Evolutionary conservation across 2,329 filamentous ascomycete genomes (phyloP).

Genomic region (Curvularia eragrostidis): DNA sequence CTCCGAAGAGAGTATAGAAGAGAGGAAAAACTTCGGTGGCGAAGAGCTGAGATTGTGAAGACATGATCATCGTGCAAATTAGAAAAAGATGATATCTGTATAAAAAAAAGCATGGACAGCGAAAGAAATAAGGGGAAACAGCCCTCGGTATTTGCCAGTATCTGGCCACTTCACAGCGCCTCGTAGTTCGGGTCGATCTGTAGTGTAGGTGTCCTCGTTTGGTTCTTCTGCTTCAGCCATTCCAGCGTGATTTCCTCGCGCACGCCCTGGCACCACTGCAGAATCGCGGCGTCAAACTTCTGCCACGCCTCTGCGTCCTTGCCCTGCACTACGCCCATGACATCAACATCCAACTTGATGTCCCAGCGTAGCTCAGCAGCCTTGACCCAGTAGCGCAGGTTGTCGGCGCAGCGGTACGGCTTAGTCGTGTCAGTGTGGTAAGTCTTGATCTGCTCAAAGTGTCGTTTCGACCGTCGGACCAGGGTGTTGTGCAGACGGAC

Average conservation of each 20-base stretch:
- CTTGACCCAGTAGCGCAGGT: constrained; percentile 94
- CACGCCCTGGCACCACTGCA: constrained; percentile 82
- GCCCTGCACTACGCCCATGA: constrained; percentile 83
- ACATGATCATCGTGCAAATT: constrained; percentile 33
- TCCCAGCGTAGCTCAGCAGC: constrained; percentile 95
- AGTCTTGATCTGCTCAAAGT: constrained; percentile 86
- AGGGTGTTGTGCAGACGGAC: constrained; percentile 89
- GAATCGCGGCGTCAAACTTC: constrained; percentile 81
- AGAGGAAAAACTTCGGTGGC: constrained; percentile 6
- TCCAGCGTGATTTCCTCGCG: constrained; percentile 83
- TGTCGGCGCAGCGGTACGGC: constrained; percentile 92
- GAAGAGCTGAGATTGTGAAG: constrained; percentile 21
- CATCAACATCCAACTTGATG: constrained; percentile 80
- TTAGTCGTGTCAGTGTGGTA: constrained; percentile 94
- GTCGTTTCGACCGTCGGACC: constrained; percentile 81
- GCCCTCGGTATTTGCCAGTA: constrained; percentile 11
- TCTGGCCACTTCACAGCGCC: constrained; percentile 26
- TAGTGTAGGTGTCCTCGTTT: constrained; percentile 48
- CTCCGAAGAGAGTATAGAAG: neutral
- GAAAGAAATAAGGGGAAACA: constrained; percentile 28
- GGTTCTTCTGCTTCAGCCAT: constrained; percentile 58
- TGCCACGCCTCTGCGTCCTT: constrained; percentile 73
- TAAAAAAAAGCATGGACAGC: constrained; percentile 39
- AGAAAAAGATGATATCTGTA: constrained; percentile 21
- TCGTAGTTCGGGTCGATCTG: constrained; percentile 48